Conservation (phyloP, 352 stramenopile genomes). For the Phytopythium sindhum region DNA sequence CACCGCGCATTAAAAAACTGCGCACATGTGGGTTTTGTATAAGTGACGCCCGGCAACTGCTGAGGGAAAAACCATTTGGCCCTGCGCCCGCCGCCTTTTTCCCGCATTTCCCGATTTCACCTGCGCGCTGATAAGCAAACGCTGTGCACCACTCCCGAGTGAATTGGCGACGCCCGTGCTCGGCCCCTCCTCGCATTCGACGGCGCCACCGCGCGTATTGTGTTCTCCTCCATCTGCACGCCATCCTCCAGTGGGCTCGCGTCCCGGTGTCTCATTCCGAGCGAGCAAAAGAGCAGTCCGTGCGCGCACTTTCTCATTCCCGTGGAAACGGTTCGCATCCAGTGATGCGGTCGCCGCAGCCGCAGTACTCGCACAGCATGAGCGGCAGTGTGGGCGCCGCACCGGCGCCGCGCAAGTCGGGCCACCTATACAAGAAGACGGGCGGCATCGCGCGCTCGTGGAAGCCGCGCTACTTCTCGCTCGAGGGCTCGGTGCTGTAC, state of each 20-base stretch:
- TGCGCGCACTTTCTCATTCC: not conserved
- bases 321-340: not conserved
- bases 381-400: conserved; percentile 13
- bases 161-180: not conserved
- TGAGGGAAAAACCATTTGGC: not conserved
- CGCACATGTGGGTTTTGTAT: not conserved
- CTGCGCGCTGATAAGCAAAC: not conserved
- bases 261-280: not conserved
- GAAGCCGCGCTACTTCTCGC: conserved; percentile 62
- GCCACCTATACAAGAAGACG: conserved; percentile 71
- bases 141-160: not conserved
- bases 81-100: not conserved
- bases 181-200: not conserved
- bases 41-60: not conserved
- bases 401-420: conserved; percentile 34
- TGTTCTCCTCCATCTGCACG: not conserved
- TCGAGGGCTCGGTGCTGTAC: conserved; percentile 64
- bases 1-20: not conserved
- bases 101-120: not conserved
- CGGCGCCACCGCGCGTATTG: not conserved
- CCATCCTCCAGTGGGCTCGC: not conserved
- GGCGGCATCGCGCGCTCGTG: conserved; percentile 43
- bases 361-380: conserved; percentile 7
- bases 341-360: conserved; percentile 8
- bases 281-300: not conserved